phyloP scores from a whole-genome alignment of 2,329 filamentous ascomycete species.

The Fusarium euwallaceae region DNA sequence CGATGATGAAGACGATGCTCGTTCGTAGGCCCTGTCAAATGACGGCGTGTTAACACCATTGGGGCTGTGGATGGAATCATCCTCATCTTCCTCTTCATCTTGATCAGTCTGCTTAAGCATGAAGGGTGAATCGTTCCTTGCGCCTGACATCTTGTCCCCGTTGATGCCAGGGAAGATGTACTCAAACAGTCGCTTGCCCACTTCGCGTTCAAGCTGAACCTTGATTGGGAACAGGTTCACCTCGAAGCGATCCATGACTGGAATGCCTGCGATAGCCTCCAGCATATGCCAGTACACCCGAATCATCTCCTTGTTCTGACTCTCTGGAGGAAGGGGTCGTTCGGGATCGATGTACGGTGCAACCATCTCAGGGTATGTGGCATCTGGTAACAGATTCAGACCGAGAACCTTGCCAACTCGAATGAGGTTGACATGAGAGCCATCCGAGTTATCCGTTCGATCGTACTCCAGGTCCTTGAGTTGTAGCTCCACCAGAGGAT shows the following conservation, averaged over 20 bases:
- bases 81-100: conserved; percentile 63
- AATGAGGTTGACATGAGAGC: conserved; percentile 93
- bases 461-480: conserved; percentile 92
- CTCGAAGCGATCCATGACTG: conserved; percentile 97
- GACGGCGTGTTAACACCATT: conserved; percentile 54
- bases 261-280: conserved; percentile 96
- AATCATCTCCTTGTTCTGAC: conserved; percentile 82
- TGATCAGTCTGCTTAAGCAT: conserved; percentile 57
- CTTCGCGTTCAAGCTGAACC: conserved; percentile 91
- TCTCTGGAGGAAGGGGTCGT: conserved; percentile 56
- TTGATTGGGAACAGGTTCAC: conserved; percentile 93
- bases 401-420: conserved; percentile 90
- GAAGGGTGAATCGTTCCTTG: conserved; percentile 73
- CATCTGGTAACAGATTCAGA: conserved; percentile 89
- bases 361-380: conserved; percentile 96
- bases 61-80: conserved; percentile 55
- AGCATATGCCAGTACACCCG: conserved; percentile 98
- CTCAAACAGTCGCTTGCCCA: conserved; percentile 93
- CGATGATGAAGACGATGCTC: conserved; percentile 57
- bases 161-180: conserved; percentile 95
- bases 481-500: conserved; percentile 93
- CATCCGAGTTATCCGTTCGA: conserved; percentile 95
- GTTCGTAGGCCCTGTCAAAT: conserved; percentile 62
- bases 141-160: conserved; percentile 60
- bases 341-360: conserved; percentile 84